phyloP scores from a whole-genome alignment of 352 stramenopile genomes.

The Pythium graminicola region DNA sequence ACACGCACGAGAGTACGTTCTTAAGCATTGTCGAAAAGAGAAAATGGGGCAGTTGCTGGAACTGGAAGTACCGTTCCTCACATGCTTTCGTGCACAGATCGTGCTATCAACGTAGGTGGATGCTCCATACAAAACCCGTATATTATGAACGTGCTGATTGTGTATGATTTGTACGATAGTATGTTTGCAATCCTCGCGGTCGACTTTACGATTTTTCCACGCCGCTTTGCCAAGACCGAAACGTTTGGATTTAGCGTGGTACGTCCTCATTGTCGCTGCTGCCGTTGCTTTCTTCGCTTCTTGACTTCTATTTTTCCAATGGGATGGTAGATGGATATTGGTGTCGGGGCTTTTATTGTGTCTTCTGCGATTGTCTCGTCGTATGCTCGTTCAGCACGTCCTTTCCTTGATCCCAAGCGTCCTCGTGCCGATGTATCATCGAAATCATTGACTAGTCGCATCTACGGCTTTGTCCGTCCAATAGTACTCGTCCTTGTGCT shows the following conservation, averaged over 20 bases:
- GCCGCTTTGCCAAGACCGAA: conserved; percentile 95
- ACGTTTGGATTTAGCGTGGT: conserved; percentile 92
- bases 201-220: conserved; percentile 96
- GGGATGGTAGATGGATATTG: conserved; percentile 94
- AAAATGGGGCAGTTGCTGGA: conserved; percentile 70
- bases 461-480: conserved; percentile 59
- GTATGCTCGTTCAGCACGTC: conserved; percentile 48
- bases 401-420: neutral
- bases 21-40: conserved; percentile 76
- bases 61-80: conserved; percentile 74
- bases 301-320: no score
- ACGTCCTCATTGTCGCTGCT: conserved; percentile 1
- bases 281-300: neutral
- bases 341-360: conserved; percentile 92
- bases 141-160: neutral
- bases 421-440: neutral
- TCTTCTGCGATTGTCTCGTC: conserved; percentile 76
- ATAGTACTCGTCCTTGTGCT: conserved; percentile 68
- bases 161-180: conserved; percentile 20
- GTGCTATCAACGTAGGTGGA: conserved; percentile 69
- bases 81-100: conserved; percentile 72
- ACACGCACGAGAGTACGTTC: conserved; percentile 63
- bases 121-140: neutral
- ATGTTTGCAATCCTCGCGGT: conserved; percentile 95
- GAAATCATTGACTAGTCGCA: conserved; percentile 7